Base-by-base conservation (phyloP, 331 rosid genomes). In the Dryas integrifolia region DNA sequence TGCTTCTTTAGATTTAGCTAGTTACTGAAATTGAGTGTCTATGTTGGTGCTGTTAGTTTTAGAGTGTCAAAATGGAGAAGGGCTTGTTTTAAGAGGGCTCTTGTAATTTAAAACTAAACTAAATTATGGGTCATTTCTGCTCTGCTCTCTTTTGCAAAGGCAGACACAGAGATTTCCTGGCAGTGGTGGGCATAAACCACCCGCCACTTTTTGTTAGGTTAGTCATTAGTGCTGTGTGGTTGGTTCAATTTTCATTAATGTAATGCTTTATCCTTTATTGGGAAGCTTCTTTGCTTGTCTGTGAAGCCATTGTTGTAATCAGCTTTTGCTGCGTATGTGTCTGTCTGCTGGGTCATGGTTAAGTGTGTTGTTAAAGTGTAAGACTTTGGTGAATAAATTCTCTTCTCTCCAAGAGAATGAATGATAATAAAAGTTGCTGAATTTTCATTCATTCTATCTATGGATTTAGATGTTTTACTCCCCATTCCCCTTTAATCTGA, bases 21-120 rank as follows among this genome's bases (percentile, higher is more conserved):
- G 9, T 44, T 44, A 44, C 9, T 44, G 7, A 44, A 44, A 9
- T 44, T 44, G 7, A 44, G 0, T 14, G 0, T 58, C 35, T 61
- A 14, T 53, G 15, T 24, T 62, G 55, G 16, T 4, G 55, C 13
- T 5, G 5, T 14, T 11, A 49, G 7, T 21, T 73, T 73, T 52
- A 41, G 65, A 58, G 45, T 41, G 45, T 41, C 52, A 4, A 16
- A 43, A 39, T 11, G 52, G 52, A 6, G 12, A 65, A 38, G 83
- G 64, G 83, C 78, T 67, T 67, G 68, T 68, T 73, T 85, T 64
- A 73, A 67, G 53, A 53, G 57, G 86, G 72, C 60, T 82, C 65
- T 48, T 65, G 65, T 16, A 50, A 35, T 53, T 76, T 58, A 38
- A 44, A 51, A 67, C 62, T 69, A 72, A 64, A 49, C 62, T 69